Evolutionary conservation across 768 basidiomycete species (phyloP).

Genomic region (Russula brevipes): DNA sequence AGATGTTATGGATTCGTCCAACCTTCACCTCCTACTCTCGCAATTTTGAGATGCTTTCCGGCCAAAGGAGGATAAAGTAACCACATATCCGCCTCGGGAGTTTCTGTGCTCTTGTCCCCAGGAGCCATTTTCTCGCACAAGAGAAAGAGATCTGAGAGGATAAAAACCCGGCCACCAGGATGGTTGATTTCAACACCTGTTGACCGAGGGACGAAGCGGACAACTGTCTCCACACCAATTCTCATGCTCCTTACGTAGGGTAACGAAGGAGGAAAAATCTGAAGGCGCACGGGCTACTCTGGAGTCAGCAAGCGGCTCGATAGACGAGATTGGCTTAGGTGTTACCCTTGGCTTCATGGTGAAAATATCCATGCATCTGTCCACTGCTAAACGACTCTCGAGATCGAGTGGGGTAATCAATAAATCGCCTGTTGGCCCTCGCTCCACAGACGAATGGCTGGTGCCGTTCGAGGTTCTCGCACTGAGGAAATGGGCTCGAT

Average conservation of each 20-base stretch:
- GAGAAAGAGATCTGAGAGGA: slow-evolving; percentile 90
- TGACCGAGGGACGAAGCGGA: slow-evolving; percentile 72
- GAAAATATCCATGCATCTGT: slow-evolving; percentile 86
- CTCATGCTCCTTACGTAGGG: slow-evolving; percentile 76
- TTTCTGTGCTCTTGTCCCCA: slow-evolving; percentile 49
- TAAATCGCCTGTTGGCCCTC: slow-evolving; percentile 47
- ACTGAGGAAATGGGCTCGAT: slow-evolving; percentile 33
- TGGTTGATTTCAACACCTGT: slow-evolving; percentile 75
- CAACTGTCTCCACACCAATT: slow-evolving; percentile 60
- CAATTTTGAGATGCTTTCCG: slow-evolving; percentile 82
- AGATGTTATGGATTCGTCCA: slow-evolving; percentile 26
- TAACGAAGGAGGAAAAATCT: slow-evolving; percentile 77
- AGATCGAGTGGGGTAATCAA: slow-evolving; percentile 66
- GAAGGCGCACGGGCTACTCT: slow-evolving; percentile 81
- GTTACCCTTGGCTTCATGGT: slow-evolving; percentile 87
- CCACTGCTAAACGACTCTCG: slow-evolving; percentile 72
- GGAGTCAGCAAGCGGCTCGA: neutral
- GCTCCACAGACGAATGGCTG: slow-evolving; percentile 47
- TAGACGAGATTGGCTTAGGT: slow-evolving; percentile 17
- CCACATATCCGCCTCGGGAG: slow-evolving; percentile 74
- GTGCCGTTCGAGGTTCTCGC: slow-evolving; percentile 60
- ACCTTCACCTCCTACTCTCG: slow-evolving; percentile 59
- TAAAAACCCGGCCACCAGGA: slow-evolving; percentile 71
- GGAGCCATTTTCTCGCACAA: slow-evolving; percentile 78
- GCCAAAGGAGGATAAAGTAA: slow-evolving; percentile 92